A percentile compares a stretch with the other conserved stretches of the same genome.
These are phyloP conservation scores for Botrytis pseudocinerea DNA, from an alignment of 2,329 filamentous ascomycete species.

Conservation along the genomic window DNA sequence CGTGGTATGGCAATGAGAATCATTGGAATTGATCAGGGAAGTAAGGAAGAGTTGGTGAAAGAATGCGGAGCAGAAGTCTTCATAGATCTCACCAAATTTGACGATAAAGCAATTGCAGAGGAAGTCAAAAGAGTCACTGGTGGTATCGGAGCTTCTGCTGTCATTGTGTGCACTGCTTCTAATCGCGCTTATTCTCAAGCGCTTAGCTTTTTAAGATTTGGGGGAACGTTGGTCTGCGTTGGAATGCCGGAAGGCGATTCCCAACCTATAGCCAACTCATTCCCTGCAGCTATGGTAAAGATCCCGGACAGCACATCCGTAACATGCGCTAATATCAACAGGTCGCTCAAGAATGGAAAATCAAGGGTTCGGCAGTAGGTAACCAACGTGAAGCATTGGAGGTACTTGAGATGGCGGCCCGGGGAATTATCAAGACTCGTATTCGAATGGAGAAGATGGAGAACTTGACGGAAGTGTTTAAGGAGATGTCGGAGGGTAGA, in stretches of 20 bases:
- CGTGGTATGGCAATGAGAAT: conserved; percentile 63
- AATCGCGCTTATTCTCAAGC: conserved; percentile 53
- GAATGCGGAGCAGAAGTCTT: conserved; percentile 67
- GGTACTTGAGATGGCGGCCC: conserved; percentile 49
- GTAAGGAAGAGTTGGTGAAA: conserved; percentile 58
- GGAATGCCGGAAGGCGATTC: conserved; percentile 51
- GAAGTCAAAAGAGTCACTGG: conserved; percentile 58
- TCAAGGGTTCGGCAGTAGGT: conserved; percentile 53
- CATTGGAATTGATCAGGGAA: conserved; percentile 64
- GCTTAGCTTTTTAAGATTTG: conserved; percentile 49
- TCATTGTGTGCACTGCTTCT: conserved; percentile 55
- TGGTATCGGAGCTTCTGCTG: conserved; percentile 59
- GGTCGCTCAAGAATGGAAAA: conserved; percentile 46
- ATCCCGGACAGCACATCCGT: background rate
- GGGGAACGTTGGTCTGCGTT: conserved; percentile 53
- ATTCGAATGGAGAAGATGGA: conserved; percentile 50
- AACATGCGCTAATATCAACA: conserved; percentile 20
- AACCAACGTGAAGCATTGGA: conserved; percentile 53
- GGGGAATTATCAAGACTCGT: conserved; percentile 50
- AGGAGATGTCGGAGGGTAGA: conserved; percentile 47
- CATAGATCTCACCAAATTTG: conserved; percentile 58
- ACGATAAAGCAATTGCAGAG: conserved; percentile 51
- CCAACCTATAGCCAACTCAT: conserved; percentile 48
- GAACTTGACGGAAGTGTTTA: conserved; percentile 47
- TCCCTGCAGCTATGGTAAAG: conserved; percentile 43